Base-by-base conservation (phyloP, 768 basidiomycete species). In the Auriscalpium orientale region DNA sequence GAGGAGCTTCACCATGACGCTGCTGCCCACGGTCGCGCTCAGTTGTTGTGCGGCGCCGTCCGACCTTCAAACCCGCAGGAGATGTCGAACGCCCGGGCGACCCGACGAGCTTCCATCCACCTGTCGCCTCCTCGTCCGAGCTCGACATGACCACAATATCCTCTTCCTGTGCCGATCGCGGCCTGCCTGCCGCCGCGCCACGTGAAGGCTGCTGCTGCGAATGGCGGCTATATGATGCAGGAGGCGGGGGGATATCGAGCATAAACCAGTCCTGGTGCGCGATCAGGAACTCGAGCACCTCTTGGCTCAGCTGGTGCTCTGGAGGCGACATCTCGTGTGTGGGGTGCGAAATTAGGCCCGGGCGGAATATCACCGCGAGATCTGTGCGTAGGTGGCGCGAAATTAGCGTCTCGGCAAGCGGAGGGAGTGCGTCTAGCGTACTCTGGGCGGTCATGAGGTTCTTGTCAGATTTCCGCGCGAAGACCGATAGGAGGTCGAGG, bases 361-460 rank as follows among this genome's bases (percentile, higher is more conserved):
- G 97, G 56, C 94, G 89, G 72, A 99, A 99, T 61, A 98, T 95
- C 47, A 95, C 89, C 16, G 95, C 97, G 18, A 99, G 84, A 72
- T 99, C 95, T 92, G 67, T 22, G 28, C 33, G 36, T 10, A 53
- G 21, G 48, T 20, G 12, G 48, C 8, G 35, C 22, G n/a, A 16
- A 13, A 20, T 20, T 15, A 22, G 47, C 8, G 38, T 22, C 21
- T 38, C 45, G 34, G 33, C n/a, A 38, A 28, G 34, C 2, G 21
- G 36, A 35, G 12, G 28, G 48, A 22, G 15, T 3, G 22, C 12
- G 7, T 36, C 11, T 33, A 11, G 81, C 89, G 63, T 62, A 97
- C 94, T 98, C 56, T 87, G 79, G 20, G 95, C 89, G 1, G 89
- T 95, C 95, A 99, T 99, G 49, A 95, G 74, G 69, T 99, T 99